phyloP scores from a whole-genome alignment of 345 rosid genomes.

The Eutrema heterophyllum region DNA sequence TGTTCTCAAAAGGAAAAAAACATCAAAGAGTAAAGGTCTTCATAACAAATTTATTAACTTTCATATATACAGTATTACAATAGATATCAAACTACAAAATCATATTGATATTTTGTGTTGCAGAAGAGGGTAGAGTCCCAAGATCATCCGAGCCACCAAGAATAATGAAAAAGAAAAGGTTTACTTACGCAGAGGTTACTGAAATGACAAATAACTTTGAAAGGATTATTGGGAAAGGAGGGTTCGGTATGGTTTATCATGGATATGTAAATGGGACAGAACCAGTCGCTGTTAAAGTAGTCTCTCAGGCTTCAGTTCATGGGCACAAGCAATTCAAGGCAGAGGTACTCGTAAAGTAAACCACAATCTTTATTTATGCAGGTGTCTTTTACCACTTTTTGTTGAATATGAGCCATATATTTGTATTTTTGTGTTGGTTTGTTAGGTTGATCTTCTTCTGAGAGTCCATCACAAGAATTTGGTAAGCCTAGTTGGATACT shows the following conservation, averaged over 20 bases:
- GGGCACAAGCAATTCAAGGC: constrained; percentile 8
- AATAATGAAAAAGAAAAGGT: background rate
- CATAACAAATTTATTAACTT: background rate
- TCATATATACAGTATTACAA: background rate
- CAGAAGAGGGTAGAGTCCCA: background rate
- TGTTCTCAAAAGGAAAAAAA: background rate
- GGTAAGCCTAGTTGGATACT: constrained; percentile 44
- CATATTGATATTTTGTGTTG: background rate
- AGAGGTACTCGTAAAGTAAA: background rate
- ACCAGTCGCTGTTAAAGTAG: background rate
- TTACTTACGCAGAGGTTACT: background rate
- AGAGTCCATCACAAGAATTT: constrained; percentile 15
- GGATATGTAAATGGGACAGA: background rate
- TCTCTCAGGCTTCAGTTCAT: background rate
- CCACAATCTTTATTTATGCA: background rate
- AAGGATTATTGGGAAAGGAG: background rate
- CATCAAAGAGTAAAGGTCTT: background rate
- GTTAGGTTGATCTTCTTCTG: background rate
- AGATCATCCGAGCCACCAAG: background rate
- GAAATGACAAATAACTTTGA: constrained; percentile 17
- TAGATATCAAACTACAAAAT: background rate
- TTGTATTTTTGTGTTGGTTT: background rate
- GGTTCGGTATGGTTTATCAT: background rate
- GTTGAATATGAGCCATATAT: background rate
- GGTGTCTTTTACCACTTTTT: background rate